phyloP scores from a whole-genome alignment of 805 yeast species.

The Metschnikowia colocasiae region DNA sequence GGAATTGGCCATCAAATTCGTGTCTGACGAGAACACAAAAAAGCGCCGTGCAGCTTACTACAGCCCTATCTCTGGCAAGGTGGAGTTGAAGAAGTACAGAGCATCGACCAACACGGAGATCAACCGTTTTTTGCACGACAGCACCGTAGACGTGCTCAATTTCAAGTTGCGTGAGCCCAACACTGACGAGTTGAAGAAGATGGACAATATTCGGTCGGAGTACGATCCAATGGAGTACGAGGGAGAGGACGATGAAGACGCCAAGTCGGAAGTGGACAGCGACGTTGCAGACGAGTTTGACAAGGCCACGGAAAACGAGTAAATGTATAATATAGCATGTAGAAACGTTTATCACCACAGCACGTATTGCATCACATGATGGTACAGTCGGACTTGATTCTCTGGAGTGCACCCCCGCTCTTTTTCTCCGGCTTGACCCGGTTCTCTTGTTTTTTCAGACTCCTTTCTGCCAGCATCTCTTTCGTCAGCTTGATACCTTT shows the following conservation, averaged over 20 bases:
- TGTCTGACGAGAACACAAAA: slow-evolving; percentile 32
- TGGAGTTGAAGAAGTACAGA: slow-evolving; percentile 83
- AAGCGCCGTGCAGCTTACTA: slow-evolving; percentile 61
- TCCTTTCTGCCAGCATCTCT: too few relatives aligned
- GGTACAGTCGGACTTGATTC: slow-evolving; percentile 1
- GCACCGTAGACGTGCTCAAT: slow-evolving; percentile 59
- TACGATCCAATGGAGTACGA: slow-evolving; percentile 79
- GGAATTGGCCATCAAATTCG: slow-evolving; percentile 66
- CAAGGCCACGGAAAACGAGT: slow-evolving; percentile 21
- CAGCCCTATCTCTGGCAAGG: slow-evolving; percentile 71
- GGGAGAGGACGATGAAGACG: slow-evolving; percentile 50
- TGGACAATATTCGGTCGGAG: slow-evolving; percentile 65
- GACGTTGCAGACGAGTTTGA: slow-evolving; percentile 20
- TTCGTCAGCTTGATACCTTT: background rate
- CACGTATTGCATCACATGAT: background rate
- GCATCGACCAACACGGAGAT: slow-evolving; percentile 55
- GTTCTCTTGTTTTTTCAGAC: too few relatives aligned
- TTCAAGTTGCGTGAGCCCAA: slow-evolving; percentile 69
- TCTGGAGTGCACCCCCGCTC: background rate
- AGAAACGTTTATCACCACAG: background rate
- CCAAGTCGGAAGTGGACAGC: slow-evolving; percentile 24
- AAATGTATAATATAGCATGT: slow-evolving; percentile 5
- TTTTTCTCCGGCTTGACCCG: background rate
- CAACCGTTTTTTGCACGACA: slow-evolving; percentile 51
- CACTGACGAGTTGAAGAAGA: slow-evolving; percentile 58